These are phyloP conservation scores for Sclerotinia borealis DNA, from an alignment of 2,329 filamentous ascomycete genomes.

Conservation along the genomic window DNA sequence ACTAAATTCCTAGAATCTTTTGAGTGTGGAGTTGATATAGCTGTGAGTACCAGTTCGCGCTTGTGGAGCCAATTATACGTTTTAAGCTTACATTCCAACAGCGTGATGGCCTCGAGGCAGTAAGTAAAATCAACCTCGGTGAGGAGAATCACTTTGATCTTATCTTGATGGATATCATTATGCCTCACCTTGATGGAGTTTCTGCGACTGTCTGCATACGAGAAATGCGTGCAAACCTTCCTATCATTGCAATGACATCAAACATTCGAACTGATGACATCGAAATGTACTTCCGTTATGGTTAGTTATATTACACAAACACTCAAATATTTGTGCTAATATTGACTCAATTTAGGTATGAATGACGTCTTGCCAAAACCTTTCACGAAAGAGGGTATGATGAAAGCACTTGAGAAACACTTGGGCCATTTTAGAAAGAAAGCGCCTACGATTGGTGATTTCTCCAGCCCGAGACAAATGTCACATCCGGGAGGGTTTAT, in stretches of 20 bases:
- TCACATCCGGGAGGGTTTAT: constrained; percentile 25
- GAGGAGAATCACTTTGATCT: constrained; percentile 49
- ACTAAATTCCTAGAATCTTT: constrained; percentile 61
- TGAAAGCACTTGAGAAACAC: constrained; percentile 82
- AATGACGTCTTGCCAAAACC: constrained; percentile 96
- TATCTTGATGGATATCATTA: constrained; percentile 91
- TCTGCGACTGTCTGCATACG: constrained; percentile 91
- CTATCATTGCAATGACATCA: constrained; percentile 97
- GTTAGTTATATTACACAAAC: constrained; percentile 46
- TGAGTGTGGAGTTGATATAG: constrained; percentile 61
- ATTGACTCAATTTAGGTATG: constrained; percentile 62
- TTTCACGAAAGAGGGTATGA: constrained; percentile 83
- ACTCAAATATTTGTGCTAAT: constrained; percentile 7
- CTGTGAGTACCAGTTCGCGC: constrained; percentile 45
- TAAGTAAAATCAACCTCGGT: constrained; percentile 65
- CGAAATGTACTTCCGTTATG: constrained; percentile 93
- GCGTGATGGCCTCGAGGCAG: constrained; percentile 84
- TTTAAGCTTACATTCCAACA: constrained; percentile 35
- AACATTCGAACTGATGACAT: constrained; percentile 97
- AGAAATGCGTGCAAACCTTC: constrained; percentile 73
- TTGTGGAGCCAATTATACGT: not conserved
- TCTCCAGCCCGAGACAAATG: constrained; percentile 21
- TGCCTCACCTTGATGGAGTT: constrained; percentile 93
- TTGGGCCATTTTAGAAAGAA: constrained; percentile 76
- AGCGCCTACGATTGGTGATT: constrained; percentile 13